Evolutionary conservation across 2,329 filamentous ascomycete genomes (phyloP).

Genomic region (Fusarium fujikuroi): DNA sequence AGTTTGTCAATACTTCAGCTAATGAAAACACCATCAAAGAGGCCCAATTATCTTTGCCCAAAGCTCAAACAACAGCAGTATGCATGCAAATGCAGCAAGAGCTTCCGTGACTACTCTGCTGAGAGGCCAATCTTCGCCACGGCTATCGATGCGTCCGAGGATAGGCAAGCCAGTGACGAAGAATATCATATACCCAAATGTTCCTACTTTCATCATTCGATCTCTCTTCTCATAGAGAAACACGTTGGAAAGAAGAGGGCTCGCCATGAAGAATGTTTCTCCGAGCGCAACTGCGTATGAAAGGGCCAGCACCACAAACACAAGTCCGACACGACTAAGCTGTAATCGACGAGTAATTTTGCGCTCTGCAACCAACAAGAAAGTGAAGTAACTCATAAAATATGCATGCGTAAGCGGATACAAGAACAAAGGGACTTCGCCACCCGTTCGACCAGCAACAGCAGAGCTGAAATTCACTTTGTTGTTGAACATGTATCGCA

Average conservation of each 20-base stretch:
- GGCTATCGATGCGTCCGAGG: background rate
- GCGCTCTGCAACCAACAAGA: background rate
- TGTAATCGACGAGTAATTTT: background rate
- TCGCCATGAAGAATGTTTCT: constrained; percentile 13
- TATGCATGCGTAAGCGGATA: constrained; percentile 11
- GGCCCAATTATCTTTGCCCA: constrained; percentile 12
- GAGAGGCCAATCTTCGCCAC: constrained; percentile 1
- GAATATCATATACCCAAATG: constrained; percentile 3
- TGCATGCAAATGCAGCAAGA: background rate
- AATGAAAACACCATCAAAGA: background rate
- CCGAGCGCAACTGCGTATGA: background rate
- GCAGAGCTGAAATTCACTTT: constrained; percentile 5
- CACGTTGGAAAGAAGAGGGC: background rate
- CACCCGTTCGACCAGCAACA: background rate
- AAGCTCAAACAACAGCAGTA: background rate
- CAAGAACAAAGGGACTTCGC: constrained; percentile 5
- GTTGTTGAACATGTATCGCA: constrained; percentile 5
- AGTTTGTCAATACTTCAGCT: background rate
- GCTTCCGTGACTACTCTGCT: background rate
- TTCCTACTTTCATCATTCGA: constrained; percentile 5
- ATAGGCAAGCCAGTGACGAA: background rate
- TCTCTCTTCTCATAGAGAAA: constrained; percentile 8
- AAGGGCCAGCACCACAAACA: background rate
- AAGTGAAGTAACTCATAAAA: constrained; percentile 13
- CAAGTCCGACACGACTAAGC: background rate